Base-by-base conservation (phyloP, 257 asterid species). In the Ocimum tenuiflorum region DNA sequence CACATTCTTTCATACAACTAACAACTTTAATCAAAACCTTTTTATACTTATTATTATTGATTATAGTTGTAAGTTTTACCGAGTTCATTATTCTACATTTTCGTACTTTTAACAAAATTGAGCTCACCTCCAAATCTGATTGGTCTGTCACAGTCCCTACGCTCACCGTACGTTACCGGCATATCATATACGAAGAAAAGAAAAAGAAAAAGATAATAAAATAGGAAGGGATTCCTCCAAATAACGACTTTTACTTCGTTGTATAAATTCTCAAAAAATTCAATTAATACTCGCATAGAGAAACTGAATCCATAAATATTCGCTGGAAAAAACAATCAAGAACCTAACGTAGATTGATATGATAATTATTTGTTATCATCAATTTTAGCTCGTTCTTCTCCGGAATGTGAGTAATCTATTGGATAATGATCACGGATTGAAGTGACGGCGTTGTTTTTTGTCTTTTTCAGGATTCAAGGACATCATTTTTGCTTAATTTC, bases 401-500 rank as follows among this genome's bases (percentile, higher is more conserved):
- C 52, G 46, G 19, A 46, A 60, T 71, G n/a, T 22, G 53, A 19
- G 31, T 45, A 29, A 39, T 65, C 54, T 24, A 55, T 15, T 52
- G 36, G 52, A 5, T 39, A 4, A 55, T 38, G 5, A 29, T 62
- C 46, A 15, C 17, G 73, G 80, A 75, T 75, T 65, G 48, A 65
- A 50, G 13, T 45, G 38, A 29, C 29, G 29, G 17, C 8, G 39
- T 42, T 22, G 47, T 29, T 60, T 59, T 53, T 20, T 68, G 27
- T 54, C 41, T 47, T 43, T 8, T 27, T 46, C 73, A 65, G 85
- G 71, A 69, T 74, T 77, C 22, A 20, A 47, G 50, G 58, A 8
- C 65, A 59, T 56, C n/a, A 10, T 10, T 42, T 1, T 53, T 43
- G 24, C 48, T 43, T 69, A 15, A 24, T 35, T 60, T 60, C 24